Evolutionary conservation across 2,329 filamentous ascomycete species (phyloP), one percentile per base, ranked within the genome.

Genomic region (Colletotrichum endophyticum): DNA sequence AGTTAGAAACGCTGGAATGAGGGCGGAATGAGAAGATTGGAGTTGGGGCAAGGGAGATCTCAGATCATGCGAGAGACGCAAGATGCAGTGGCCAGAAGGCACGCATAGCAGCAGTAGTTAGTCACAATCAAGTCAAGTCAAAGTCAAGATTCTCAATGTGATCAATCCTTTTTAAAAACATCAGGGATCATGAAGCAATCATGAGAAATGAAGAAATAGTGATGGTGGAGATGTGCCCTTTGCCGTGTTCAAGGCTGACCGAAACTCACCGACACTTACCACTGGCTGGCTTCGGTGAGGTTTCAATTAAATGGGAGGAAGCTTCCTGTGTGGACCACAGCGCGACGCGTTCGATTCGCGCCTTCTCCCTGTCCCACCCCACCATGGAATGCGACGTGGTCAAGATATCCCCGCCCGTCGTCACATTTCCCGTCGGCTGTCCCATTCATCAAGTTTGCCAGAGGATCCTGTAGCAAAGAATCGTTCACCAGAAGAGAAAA

Each of bases 1-100:
- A 22, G n/a, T 32, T 0, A 28, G 0, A 6, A 30, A 8, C 32
- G n/a, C 5, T 53, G 0, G 5, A 22, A 22, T 3, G n/a, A 22
- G 1, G 4, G 11, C 6, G 12, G 0, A 3, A 25, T 22, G 6
- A 3, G 11, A 22, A 22, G 1, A 4, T 22, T 13, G 12, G 2
- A 22, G 44, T 49, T 0, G 2, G n/a, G n/a, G n/a, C 11, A n/a
- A 5, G 36, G 8, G 19, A 49, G 44, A 49, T 16, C 13, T 16
- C 25, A 27, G 25, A 27, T 36, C 13, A 3, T 22, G 44, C 19
- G 44, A 49, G 44, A 13, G n/a, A 7, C 9, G 44, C 6, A 13
- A 53, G 44, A 53, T 13, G n/a, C n/a, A 53, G 44, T 53, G 6
- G n/a, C 2, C 6, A 13, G n/a, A 13, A 0, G 6, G 19, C n/a